Evolutionary conservation across 441 rosid genomes (phyloP).

Genomic region (Populus trichocarpa): DNA sequence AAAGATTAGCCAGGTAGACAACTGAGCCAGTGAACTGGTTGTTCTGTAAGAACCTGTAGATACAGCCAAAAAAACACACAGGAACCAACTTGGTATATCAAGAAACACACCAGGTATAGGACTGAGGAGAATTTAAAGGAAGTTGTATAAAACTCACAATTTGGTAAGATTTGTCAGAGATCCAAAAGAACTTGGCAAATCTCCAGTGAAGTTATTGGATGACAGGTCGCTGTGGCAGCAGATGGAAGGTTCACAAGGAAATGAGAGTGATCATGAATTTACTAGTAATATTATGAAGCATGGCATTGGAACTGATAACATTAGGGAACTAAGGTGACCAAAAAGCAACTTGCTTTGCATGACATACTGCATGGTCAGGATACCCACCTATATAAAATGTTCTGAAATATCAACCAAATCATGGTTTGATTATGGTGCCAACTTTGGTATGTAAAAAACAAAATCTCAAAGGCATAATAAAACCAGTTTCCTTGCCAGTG

Average conservation of each 20-base stretch:
- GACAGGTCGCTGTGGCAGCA: slow-evolving; percentile 76
- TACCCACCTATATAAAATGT: not conserved
- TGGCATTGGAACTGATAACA: not conserved
- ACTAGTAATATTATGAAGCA: not conserved
- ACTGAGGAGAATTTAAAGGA: slow-evolving; percentile 4
- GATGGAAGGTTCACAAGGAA: slow-evolving; percentile 11
- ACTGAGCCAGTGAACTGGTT: slow-evolving; percentile 93
- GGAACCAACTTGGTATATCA: slow-evolving; percentile 4
- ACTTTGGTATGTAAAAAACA: not conserved
- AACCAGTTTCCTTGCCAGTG: not conserved
- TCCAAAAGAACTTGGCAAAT: slow-evolving; percentile 84
- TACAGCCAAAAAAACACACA: slow-evolving; percentile 4
- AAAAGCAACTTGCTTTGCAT: not conserved
- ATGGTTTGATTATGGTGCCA: not conserved
- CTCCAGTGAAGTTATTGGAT: slow-evolving; percentile 75
- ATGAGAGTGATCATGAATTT: not conserved
- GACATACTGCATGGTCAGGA: not conserved
- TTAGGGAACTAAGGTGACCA: not conserved
- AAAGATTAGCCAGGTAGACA: slow-evolving; percentile 69
- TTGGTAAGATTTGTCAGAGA: slow-evolving; percentile 65
- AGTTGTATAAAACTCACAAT: slow-evolving; percentile 54
- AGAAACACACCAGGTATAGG: not conserved
- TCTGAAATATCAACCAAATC: not conserved
- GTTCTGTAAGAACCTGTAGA: slow-evolving; percentile 75
- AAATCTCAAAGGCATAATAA: not conserved